phyloP scores from a whole-genome alignment of 1,284 basidiomycete genomes.

The Puccinia horiana region DNA sequence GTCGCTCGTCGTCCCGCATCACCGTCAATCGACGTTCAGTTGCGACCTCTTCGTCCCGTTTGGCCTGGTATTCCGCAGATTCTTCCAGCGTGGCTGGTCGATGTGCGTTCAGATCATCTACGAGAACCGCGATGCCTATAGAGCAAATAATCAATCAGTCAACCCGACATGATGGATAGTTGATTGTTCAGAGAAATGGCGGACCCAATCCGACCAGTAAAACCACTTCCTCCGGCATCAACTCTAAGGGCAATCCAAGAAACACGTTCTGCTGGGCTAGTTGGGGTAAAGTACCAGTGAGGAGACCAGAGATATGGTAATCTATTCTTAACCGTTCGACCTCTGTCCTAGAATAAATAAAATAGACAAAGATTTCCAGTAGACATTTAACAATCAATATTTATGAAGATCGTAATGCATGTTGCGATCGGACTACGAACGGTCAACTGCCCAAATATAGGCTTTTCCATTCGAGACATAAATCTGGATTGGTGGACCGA shows the following conservation, averaged over 20 bases:
- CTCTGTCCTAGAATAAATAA: constrained; percentile 63
- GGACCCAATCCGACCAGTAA: constrained; percentile 78
- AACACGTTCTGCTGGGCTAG: constrained; percentile 96
- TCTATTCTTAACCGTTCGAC: constrained; percentile 73
- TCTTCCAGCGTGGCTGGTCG: constrained; percentile 63
- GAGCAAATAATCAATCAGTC: background rate
- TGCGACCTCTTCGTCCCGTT: constrained; percentile 61
- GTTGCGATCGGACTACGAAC: constrained; percentile 60
- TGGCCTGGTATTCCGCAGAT: constrained; percentile 49
- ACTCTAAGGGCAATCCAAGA: constrained; percentile 80
- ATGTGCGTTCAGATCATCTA: constrained; percentile 73
- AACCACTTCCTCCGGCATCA: constrained; percentile 89
- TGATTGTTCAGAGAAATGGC: constrained; percentile 38
- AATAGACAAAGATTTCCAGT: background rate
- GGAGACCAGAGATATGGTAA: constrained; percentile 78
- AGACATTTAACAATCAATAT: constrained; percentile 22
- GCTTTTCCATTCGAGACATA: constrained; percentile 71
- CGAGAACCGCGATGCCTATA: constrained; percentile 72
- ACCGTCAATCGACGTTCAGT: constrained; percentile 63
- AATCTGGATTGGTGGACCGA: constrained; percentile 56
- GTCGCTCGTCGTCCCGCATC: constrained; percentile 60
- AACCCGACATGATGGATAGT: background rate
- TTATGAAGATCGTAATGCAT: constrained; percentile 25
- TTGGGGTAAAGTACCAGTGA: constrained; percentile 88
- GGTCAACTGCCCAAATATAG: constrained; percentile 76